These are phyloP conservation scores for Zygotorulaspora sp. DNA, from an alignment of 805 yeast genomes.

Conservation along the genomic window DNA sequence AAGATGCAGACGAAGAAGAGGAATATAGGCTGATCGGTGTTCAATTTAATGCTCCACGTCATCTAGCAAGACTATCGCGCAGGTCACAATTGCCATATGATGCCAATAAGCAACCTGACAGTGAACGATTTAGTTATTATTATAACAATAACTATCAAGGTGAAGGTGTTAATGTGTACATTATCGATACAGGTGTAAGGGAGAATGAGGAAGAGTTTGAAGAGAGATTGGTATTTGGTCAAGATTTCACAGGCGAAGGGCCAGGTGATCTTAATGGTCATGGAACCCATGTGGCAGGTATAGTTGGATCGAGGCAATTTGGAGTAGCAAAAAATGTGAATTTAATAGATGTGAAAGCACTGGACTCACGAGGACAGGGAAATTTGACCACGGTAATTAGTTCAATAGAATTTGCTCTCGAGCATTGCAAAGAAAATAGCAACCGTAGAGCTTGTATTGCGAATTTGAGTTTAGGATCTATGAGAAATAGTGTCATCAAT, in stretches of 20 bases:
- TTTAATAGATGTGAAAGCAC: slow-evolving; percentile 69
- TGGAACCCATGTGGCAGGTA: slow-evolving; percentile 92
- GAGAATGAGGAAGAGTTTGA: slow-evolving; percentile 58
- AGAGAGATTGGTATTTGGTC: slow-evolving; percentile 56
- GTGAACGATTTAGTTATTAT: slow-evolving; percentile 40
- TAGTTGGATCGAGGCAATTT: slow-evolving; percentile 69
- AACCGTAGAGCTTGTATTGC: slow-evolving; percentile 52
- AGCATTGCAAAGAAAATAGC: slow-evolving; percentile 42
- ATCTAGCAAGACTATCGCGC: slow-evolving; percentile 60
- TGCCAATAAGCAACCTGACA: slow-evolving; percentile 17
- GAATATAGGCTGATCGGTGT: slow-evolving; percentile 7
- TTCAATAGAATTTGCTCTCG: slow-evolving; percentile 64
- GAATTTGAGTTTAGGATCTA: slow-evolving; percentile 77
- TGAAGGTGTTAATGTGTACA: slow-evolving; percentile 61
- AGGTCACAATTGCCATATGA: slow-evolving; percentile 35
- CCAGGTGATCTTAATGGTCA: slow-evolving; percentile 74
- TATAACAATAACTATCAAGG: slow-evolving; percentile 50
- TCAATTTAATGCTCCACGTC: slow-evolving; percentile 56
- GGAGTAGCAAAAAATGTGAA: slow-evolving; percentile 76
- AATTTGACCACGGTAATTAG: slow-evolving; percentile 58
- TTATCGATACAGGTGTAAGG: slow-evolving; percentile 80
- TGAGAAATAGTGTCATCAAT: slow-evolving; percentile 60
- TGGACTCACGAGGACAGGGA: slow-evolving; percentile 67
- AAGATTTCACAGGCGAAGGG: slow-evolving; percentile 57
- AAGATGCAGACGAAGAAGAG: slow-evolving; percentile 13